phyloP scores from a whole-genome alignment of 2,329 filamentous ascomycete species.

The Aspergillus clavatus region DNA sequence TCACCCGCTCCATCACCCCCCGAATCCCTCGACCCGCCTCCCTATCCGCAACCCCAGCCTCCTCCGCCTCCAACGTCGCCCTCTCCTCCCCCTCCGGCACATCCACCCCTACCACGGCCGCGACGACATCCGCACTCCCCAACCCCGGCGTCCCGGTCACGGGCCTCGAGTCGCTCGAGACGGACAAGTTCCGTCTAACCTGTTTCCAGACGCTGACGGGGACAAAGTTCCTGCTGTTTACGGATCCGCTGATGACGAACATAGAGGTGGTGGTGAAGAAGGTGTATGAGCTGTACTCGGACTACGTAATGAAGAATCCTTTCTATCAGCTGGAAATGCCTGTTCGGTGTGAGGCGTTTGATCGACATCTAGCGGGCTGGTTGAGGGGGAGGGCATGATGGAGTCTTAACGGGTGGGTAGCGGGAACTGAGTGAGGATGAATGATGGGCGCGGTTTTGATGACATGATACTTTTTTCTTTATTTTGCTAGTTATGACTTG shows the following conservation, averaged over 20 bases:
- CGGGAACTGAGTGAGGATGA: no score
- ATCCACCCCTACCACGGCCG: slow-evolving; percentile 21
- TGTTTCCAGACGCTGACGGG: slow-evolving; percentile 95
- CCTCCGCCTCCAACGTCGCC: slow-evolving; percentile 9
- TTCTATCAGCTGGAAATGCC: slow-evolving; percentile 99
- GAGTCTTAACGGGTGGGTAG: no score
- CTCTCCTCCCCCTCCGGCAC: slow-evolving; percentile 30
- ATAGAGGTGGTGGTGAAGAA: slow-evolving; percentile 76
- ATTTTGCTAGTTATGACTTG: neutral
- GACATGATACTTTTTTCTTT: no score
- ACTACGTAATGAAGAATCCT: slow-evolving; percentile 99
- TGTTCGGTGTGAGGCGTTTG: slow-evolving; percentile 89
- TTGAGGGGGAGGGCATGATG: slow-evolving; percentile 58
- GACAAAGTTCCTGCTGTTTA: slow-evolving; percentile 93
- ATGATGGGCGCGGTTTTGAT: no score
- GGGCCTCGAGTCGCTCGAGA: slow-evolving; percentile 88
- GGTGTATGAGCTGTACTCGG: slow-evolving; percentile 91
- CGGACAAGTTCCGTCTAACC: slow-evolving; percentile 88
- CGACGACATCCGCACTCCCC: slow-evolving; percentile 26
- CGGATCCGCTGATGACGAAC: slow-evolving; percentile 78
- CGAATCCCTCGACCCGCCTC: slow-evolving; percentile 36
- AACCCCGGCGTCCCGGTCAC: slow-evolving; percentile 39
- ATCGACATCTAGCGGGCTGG: slow-evolving; percentile 76
- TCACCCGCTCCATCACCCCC: slow-evolving; percentile 53
- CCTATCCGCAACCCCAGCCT: slow-evolving; percentile 23